Conservation (phyloP, 768 basidiomycete genomes). For the Trametes cubensis region DNA sequence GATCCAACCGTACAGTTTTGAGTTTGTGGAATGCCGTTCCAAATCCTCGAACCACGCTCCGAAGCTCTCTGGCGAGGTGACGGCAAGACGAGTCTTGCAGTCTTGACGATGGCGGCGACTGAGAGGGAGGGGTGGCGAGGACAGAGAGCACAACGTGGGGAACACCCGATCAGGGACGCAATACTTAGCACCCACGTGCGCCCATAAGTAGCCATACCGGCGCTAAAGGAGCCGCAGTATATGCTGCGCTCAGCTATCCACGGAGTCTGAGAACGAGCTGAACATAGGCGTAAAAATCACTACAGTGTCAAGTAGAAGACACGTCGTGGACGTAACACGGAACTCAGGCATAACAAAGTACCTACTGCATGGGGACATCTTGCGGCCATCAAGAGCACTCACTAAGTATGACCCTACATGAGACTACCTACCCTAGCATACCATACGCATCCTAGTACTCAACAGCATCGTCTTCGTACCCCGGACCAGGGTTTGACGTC, state of each 20-base stretch:
- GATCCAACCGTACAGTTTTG: too few species aligned
- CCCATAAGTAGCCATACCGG: neutral
- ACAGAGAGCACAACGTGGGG: neutral
- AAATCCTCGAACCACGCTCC: too few species aligned
- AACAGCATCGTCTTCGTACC: constrained; percentile 80
- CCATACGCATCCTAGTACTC: constrained; percentile 54
- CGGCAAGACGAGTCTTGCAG: neutral
- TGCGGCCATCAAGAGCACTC: neutral
- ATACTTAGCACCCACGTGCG: constrained; percentile 1
- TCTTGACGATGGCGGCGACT: neutral
- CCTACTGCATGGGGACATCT: too few species aligned
- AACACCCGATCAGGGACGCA: constrained; percentile 11
- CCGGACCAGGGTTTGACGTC: constrained; percentile 51
- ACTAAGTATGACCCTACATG: neutral
- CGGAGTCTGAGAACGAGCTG: too few species aligned
- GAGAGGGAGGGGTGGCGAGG: neutral
- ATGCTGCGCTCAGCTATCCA: too few species aligned
- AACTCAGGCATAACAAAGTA: too few species aligned
- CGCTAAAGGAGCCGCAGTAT: too few species aligned
- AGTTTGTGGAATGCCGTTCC: too few species aligned
- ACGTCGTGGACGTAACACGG: too few species aligned
- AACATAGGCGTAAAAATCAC: too few species aligned
- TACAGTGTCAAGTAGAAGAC: too few species aligned
- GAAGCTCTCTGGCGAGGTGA: neutral
- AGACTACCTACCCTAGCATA: neutral